Evolutionary conservation across 2,329 filamentous ascomycete genomes (phyloP), one percentile per base, ranked within the genome.

Genomic region (Ascochyta fabae): DNA sequence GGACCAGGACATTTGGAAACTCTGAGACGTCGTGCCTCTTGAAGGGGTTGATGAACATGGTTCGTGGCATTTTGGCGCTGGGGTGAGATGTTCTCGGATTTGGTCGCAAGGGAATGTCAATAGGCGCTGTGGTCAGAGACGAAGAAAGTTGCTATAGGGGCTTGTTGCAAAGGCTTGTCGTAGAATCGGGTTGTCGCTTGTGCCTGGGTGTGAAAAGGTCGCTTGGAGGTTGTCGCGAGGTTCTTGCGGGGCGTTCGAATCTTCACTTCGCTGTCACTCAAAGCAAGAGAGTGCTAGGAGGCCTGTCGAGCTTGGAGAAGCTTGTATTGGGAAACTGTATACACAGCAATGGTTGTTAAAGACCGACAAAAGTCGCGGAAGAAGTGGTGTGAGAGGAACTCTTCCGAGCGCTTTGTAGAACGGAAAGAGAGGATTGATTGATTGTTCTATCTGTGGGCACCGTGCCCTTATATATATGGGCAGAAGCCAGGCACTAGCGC

Each of bases 1-100:
- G 82, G 9, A 84, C 76, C 16, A 79, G 70, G 29, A 84, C 81
- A 22, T 76, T 78, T n/a, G 77, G 76, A 55, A 82, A 84, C 52
- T 83, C 78, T 26, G 75, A 75, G 42, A 80, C 75, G 60, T 83
- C 78, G 62, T 81, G 78, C 58, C 75, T 80, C 54, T 79, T 78
- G 72, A 84, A 83, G 1, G 81, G 81, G 60, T 81, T 78, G 35
- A 74, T 75, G 53, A 81, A 72, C 55, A 78, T 69, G 29, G 62
- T 66, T 42, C 62, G 64, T 48, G 69, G 67, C 75, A 80, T 79
- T 2, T 61, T 73, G 64, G 59, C 45, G 61, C 53, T 55, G 48
- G 38, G 56, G 54, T 15, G 29, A 31, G 13, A 29, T 31, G 43
- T 13, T 55, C 56, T 56, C 24, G 59, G 7, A 23, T 10, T 26